Percentiles rank a stretch among this genome's conserved stretches.
Evolutionary conservation across 495 filamentous ascomycete species (phyloP).

Genomic region (Aspergillus sclerotiicarbonarius): DNA sequence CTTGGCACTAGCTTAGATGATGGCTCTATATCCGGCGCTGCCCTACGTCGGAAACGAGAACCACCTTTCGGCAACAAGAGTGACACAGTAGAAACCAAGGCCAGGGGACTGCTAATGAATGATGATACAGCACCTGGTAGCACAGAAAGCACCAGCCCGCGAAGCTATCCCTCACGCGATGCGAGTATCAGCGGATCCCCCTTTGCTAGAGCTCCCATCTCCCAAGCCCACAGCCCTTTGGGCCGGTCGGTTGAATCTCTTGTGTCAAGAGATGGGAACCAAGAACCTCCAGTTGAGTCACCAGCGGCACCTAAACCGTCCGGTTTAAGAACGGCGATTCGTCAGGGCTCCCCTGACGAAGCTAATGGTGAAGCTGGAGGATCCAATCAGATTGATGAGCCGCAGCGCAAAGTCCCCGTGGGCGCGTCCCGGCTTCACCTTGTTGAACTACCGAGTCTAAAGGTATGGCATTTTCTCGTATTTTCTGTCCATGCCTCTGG

Average conservation of each 20-base stretch:
- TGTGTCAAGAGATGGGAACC: constrained; percentile 24
- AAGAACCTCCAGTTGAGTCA: constrained; percentile 30
- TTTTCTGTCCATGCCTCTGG: constrained; percentile 5
- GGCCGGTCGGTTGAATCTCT: constrained; percentile 35
- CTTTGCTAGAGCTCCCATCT: constrained; percentile 35
- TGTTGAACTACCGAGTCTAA: constrained; percentile 51
- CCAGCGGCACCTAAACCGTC: constrained; percentile 30
- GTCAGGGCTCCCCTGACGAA: constrained; percentile 21
- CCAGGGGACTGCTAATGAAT: constrained; percentile 17
- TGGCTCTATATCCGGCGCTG: constrained; percentile 1
- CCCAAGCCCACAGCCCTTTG: constrained; percentile 32
- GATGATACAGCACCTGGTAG: constrained; percentile 20
- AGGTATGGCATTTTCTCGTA: constrained; percentile 28
- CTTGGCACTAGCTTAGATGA: constrained; percentile 15
- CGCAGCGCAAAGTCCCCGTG: constrained; percentile 56
- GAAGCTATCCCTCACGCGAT: constrained; percentile 32
- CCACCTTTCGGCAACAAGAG: constrained; percentile 21
- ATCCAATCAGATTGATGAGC: constrained; percentile 13
- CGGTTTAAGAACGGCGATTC: constrained; percentile 29
- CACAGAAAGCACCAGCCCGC: constrained; percentile 21
- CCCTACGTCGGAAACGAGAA: constrained; percentile 25
- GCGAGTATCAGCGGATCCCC: constrained; percentile 44
- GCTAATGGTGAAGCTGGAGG: constrained; percentile 13
- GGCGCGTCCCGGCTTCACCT: constrained; percentile 72
- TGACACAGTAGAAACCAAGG: constrained; percentile 21